Evolutionary conservation across 805 yeast genomes (phyloP).

Genomic region (Candida railenensis): DNA sequence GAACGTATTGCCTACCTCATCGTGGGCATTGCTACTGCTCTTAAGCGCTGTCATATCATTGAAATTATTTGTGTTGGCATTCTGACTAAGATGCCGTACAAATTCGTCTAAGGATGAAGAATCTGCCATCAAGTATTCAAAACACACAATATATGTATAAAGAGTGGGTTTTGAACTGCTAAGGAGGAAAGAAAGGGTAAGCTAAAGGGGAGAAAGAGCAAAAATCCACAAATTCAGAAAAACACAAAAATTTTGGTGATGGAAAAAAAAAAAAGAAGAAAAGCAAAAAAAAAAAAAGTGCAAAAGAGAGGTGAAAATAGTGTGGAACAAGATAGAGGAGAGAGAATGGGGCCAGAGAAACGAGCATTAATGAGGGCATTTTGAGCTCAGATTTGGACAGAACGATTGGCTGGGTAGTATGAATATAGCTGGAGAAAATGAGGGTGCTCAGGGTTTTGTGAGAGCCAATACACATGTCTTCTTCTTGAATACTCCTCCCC

Average conservation of each 20-base stretch:
- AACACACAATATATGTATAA: neutral
- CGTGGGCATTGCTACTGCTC: neutral
- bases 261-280: no score
- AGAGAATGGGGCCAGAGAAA: neutral
- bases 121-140: slow-evolving; percentile 6
- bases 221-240: no score
- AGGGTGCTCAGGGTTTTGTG: no score
- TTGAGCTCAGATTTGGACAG: no score
- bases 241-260: no score
- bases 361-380: no score
- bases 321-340: neutral
- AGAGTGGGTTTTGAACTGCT: neutral
- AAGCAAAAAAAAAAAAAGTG: neutral
- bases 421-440: no score
- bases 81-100: slow-evolving; percentile 5
- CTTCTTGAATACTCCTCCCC: no score
- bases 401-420: no score
- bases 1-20: neutral
- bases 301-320: neutral
- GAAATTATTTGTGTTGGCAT: slow-evolving; percentile 5
- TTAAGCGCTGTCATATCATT: slow-evolving; percentile 4
- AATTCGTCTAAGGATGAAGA: slow-evolving; percentile 2
- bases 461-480: no score
- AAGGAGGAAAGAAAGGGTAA: neutral
- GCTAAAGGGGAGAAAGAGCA: neutral